A percentile compares a stretch with the other conserved stretches of the same genome.
These are phyloP conservation scores for Hypoxylon sp. DNA, from an alignment of 2,329 filamentous ascomycete species.

Conservation along the genomic window DNA sequence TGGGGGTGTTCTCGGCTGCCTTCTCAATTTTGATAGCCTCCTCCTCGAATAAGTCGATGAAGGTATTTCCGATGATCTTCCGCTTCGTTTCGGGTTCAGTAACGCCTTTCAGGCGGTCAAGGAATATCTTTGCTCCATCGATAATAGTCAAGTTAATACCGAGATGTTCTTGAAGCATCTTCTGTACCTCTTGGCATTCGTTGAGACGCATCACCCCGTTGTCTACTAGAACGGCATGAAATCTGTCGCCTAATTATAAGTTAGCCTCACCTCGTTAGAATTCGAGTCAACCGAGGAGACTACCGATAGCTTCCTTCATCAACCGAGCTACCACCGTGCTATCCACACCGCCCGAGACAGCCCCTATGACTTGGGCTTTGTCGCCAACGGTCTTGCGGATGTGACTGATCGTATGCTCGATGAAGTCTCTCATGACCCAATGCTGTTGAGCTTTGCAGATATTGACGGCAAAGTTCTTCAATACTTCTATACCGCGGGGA, in stretches of 20 bases:
- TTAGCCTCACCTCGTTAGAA: constrained; percentile 49
- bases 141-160: constrained; percentile 93
- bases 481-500: constrained; percentile 44
- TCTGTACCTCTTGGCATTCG: constrained; percentile 84
- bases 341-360: constrained; percentile 78
- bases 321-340: constrained; percentile 88
- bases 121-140: constrained; percentile 82
- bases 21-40: constrained; percentile 78
- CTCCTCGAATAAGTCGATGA: constrained; percentile 86
- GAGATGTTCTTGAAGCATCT: constrained; percentile 81
- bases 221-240: constrained; percentile 75
- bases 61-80: constrained; percentile 86
- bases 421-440: constrained; percentile 90
- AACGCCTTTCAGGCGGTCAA: constrained; percentile 81
- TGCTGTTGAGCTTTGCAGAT: constrained; percentile 83
- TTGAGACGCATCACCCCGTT: constrained; percentile 88
- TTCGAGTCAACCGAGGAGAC: not conserved
- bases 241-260: constrained; percentile 84
- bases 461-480: constrained; percentile 60
- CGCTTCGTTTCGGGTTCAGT: constrained; percentile 86
- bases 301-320: constrained; percentile 52
- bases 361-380: constrained; percentile 77
- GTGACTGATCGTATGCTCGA: constrained; percentile 81
- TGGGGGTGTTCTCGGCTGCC: constrained; percentile 73
- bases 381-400: constrained; percentile 87